Evolutionary conservation across 345 rosid genomes (phyloP).

Genomic region (Pugionium dolabratum): DNA sequence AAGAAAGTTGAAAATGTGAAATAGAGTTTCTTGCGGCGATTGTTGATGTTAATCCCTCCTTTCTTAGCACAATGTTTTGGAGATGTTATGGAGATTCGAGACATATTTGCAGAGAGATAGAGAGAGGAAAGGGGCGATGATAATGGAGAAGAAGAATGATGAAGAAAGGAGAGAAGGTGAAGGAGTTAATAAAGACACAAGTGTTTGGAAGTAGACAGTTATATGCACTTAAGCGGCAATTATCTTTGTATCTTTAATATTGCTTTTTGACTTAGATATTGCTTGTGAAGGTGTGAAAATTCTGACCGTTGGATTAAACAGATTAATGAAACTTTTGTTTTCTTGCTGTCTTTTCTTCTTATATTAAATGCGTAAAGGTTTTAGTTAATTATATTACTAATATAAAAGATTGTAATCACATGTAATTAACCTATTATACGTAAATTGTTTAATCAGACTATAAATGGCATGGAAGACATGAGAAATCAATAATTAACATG

Average conservation of each 20-base stretch:
- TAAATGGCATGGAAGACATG: too few species aligned
- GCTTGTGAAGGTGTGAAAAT: constrained; percentile 13
- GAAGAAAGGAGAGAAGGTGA: constrained; percentile 28
- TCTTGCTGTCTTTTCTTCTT: too few species aligned
- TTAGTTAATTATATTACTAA: too few species aligned
- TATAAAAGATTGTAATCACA: too few species aligned
- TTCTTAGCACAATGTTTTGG: constrained; percentile 76
- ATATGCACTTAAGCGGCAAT: constrained; percentile 37
- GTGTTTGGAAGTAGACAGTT: constrained; percentile 32
- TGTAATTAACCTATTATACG: too few species aligned
- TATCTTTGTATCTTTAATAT: constrained; percentile 22
- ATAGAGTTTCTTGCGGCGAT: constrained; percentile 60
- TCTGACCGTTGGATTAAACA: too few species aligned
- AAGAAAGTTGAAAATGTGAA: constrained; percentile 53
- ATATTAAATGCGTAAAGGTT: too few species aligned
- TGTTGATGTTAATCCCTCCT: constrained; percentile 45
- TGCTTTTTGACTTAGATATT: constrained; percentile 35
- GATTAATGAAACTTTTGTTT: too few species aligned
- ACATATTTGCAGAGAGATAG: constrained; percentile 54
- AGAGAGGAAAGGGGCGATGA: neutral
- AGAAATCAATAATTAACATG: too few species aligned
- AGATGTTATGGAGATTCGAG: constrained; percentile 53
- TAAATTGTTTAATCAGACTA: too few species aligned
- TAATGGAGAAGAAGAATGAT: neutral
- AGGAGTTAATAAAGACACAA: constrained; percentile 15